Base-by-base conservation (phyloP, 305 asterid species). In the Plantago lanceolata region DNA sequence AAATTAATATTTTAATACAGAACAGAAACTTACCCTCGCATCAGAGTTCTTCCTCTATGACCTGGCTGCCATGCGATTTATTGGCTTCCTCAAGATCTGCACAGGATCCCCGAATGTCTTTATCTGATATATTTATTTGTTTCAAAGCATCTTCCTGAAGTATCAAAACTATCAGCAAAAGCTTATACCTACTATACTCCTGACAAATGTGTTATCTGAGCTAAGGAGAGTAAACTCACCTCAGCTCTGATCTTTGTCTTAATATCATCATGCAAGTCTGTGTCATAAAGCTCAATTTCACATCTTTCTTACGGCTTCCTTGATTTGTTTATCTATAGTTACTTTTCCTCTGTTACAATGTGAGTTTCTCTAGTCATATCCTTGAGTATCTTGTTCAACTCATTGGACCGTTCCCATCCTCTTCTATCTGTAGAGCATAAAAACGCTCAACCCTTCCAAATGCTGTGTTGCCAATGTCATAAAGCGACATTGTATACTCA, bases 261-360 rank as follows among this genome's bases (percentile, higher is more conserved):
- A 70, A 92, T 89, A 78, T 76, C 89, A 72, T 92, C 96, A 44
- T 79, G 86, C 75, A 87, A 79, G 63, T 92, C 98, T 61, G 81
- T 82, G 71, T 78, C 82, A 78, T 89, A 96, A 75, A 89, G 96
- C 74, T 89, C 96, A 66, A 92, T 70, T 86, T 82, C 45, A 96
- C 90, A 64, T 88, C 75, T 80, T 87, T 74, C 83, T 82, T 48
- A 92, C 82, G 66, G 94, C 96, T 76, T 81, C 96, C 40, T 81
- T 85, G 67, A 79, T 82, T 69, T 86, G 95, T 75, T 92, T 92
- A 78, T 86, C 96, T 57, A 84, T 72, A 59, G 85, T 84, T 67
- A 84, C 98, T 77, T 82, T 92, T 78, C 87, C 96, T 71, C 85
- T 85, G 77, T 70, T 82, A 86, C 74, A 73, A 78, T 87, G 78